Percentiles rank a stretch among this genome's conserved stretches.
phyloP scores from a whole-genome alignment of 2,329 filamentous ascomycete genomes.

The Aureobasidium sp. region DNA sequence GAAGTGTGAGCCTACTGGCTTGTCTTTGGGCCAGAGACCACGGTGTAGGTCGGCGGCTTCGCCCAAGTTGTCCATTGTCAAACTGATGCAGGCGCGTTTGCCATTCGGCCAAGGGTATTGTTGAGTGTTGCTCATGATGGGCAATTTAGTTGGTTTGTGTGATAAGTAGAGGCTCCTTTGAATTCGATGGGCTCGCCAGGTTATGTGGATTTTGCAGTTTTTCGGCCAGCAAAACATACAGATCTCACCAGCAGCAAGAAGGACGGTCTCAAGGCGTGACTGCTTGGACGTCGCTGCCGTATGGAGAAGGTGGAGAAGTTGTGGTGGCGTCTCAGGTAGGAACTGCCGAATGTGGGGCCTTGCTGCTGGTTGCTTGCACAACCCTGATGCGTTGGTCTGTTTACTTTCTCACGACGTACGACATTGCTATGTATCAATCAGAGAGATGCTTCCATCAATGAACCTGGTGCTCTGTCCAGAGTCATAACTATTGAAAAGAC shows the following conservation, averaged over 20 bases:
- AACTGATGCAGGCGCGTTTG: constrained; percentile 23
- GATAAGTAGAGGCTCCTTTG: neutral
- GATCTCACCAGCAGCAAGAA: neutral
- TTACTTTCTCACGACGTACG: neutral
- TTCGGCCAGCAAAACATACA: neutral
- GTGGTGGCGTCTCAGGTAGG: neutral
- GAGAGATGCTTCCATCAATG: neutral
- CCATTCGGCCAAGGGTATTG: constrained; percentile 23
- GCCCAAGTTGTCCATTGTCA: constrained; percentile 31
- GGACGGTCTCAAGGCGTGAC: neutral
- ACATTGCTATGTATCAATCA: neutral
- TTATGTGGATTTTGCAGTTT: neutral
- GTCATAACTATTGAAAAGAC: no score
- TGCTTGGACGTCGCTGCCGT: neutral
- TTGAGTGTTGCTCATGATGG: constrained; percentile 4
- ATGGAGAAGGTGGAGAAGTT: constrained; percentile 2
- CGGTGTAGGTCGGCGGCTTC: constrained; percentile 30
- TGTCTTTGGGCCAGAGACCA: constrained; percentile 22
- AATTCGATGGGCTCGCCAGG: neutral
- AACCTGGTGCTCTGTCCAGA: neutral
- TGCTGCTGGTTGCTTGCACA: neutral
- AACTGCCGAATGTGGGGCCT: constrained; percentile 11
- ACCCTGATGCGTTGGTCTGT: neutral
- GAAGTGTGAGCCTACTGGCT: constrained; percentile 26
- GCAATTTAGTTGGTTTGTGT: neutral